Evolutionary conservation across 2,329 filamentous ascomycete genomes (phyloP), one percentile per base, ranked within the genome.

Genomic region (Penicillium freii): DNA sequence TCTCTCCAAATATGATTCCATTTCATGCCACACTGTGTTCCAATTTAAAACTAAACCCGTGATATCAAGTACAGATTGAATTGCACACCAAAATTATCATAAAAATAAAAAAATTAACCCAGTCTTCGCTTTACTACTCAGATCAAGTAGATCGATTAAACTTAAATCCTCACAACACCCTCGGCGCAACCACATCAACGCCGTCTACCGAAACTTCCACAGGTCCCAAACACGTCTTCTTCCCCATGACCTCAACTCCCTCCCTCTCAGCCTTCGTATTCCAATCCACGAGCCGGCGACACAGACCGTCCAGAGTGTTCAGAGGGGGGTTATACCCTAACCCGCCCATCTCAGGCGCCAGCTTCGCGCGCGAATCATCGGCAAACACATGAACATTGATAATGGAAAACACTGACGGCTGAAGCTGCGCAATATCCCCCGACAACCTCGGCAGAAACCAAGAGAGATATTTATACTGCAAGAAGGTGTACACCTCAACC

Each of bases 271-370:
- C 65, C 36, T 64, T 62, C 25, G 60, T 50, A 55, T 75, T 75
- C 73, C 72, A 75, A 48, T 71, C 67, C 31, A 66, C 57, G 38
- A 75, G 29, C 25, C 72, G 57, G 56, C 67, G 69, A 49, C 69
- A 73, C 63, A 75, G 61, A 2, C 71, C 73, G 15, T 73, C 66
- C 25, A 75, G 42, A 5, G 70, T 73, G 17, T 58, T 71, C 17
- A 73, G 39, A 4, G 69, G 66, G n/a, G 70, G 53, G 3, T 58
- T 47, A 59, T 75, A 75, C 4, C 73, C 73, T 34, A 75, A 54
- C 1, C 71, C 70, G 17, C 71, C 71, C 21, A 67, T 31, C 31
- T 66, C 65, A 1, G 69, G 70, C 1, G 58, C 36, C 52, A 58
- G 54, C 17, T 65, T 61, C 10, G 71, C 71, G 0, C 69, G 63